Percentiles rank a stretch among this genome's conserved stretches.
phyloP scores from a whole-genome alignment of 2,329 filamentous ascomycete species.

The Lasiodiplodia theobromae region DNA sequence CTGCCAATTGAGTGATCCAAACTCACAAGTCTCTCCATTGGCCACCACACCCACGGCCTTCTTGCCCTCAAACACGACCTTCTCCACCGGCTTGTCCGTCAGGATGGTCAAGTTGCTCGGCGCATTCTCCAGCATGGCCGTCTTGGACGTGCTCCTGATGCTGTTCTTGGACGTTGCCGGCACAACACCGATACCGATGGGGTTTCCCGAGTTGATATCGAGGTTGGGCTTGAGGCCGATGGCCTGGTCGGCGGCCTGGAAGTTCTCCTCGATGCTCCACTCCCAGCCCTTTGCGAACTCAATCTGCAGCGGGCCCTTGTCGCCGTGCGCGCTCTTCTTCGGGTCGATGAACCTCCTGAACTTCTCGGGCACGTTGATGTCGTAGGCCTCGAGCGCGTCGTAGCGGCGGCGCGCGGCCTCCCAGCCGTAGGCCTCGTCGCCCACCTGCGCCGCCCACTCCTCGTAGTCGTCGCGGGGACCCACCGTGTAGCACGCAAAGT shows the following conservation, averaged over 20 bases:
- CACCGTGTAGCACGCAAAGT: conserved; percentile 57
- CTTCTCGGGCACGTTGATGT: conserved; percentile 41
- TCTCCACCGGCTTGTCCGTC: conserved; percentile 55
- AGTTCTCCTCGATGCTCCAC: conserved; percentile 57
- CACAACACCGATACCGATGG: conserved; percentile 61
- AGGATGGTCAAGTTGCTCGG: conserved; percentile 63
- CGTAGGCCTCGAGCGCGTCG: conserved; percentile 63
- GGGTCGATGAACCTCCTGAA: conserved; percentile 56
- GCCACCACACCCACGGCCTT: conserved; percentile 40
- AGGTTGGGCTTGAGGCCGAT: conserved; percentile 59
- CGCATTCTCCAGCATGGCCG: conserved; percentile 53
- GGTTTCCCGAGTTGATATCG: conserved; percentile 66
- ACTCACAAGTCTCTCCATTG: conserved; percentile 34
- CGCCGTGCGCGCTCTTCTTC: conserved; percentile 56
- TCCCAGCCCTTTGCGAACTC: conserved; percentile 60
- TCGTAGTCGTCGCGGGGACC: conserved; percentile 69
- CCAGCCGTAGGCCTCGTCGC: conserved; percentile 65
- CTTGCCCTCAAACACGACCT: conserved; percentile 39
- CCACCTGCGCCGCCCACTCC: conserved; percentile 64
- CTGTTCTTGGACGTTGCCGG: conserved; percentile 61
- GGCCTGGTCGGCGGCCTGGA: conserved; percentile 47
- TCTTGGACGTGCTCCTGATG: conserved; percentile 57
- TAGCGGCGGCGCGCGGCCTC: conserved; percentile 58
- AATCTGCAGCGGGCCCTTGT: conserved; percentile 56
- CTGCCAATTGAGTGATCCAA: not conserved